Percentiles rank a stretch among this genome's conserved stretches.
Conservation (phyloP, 495 filamentous ascomycete species). For the Penicillium ochrochloron region DNA sequence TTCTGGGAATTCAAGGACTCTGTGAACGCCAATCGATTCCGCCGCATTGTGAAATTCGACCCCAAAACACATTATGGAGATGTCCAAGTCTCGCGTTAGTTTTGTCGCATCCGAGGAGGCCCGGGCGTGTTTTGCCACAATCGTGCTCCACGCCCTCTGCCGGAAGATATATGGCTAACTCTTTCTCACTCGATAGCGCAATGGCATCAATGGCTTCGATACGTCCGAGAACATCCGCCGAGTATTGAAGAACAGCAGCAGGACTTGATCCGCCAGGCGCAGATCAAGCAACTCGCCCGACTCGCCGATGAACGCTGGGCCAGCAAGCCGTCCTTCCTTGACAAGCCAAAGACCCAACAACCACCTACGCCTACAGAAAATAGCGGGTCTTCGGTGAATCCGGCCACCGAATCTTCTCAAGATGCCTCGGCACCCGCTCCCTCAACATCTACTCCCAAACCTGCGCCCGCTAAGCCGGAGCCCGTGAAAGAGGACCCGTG, state of each 20-base stretch:
- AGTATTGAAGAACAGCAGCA: constrained; percentile 72
- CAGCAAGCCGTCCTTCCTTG: constrained; percentile 68
- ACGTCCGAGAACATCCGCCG: constrained; percentile 73
- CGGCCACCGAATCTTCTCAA: background rate
- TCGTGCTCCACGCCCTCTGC: background rate
- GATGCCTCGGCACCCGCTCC: background rate
- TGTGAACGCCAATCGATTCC: constrained; percentile 55
- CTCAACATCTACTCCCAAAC: constrained; percentile 13
- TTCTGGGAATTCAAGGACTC: constrained; percentile 89
- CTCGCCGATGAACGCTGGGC: constrained; percentile 87
- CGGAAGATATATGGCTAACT: background rate
- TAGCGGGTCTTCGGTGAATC: constrained; percentile 18
- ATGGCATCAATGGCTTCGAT: constrained; percentile 97
- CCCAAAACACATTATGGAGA: constrained; percentile 67
- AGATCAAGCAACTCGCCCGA: constrained; percentile 74
- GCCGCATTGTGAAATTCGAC: constrained; percentile 71
- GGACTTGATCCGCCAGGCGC: constrained; percentile 68
- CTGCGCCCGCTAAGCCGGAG: constrained; percentile 24
- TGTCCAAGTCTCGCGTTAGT: constrained; percentile 63
- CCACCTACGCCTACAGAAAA: constrained; percentile 43
- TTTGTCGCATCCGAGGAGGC: background rate
- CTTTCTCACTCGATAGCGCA: constrained; percentile 57
- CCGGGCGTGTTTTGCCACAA: constrained; percentile 1
- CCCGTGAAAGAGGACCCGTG: constrained; percentile 59
- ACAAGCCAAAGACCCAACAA: constrained; percentile 56